Evolutionary conservation across 2,329 filamentous ascomycete species (phyloP).

Genomic region (Monilinia fructicola): DNA sequence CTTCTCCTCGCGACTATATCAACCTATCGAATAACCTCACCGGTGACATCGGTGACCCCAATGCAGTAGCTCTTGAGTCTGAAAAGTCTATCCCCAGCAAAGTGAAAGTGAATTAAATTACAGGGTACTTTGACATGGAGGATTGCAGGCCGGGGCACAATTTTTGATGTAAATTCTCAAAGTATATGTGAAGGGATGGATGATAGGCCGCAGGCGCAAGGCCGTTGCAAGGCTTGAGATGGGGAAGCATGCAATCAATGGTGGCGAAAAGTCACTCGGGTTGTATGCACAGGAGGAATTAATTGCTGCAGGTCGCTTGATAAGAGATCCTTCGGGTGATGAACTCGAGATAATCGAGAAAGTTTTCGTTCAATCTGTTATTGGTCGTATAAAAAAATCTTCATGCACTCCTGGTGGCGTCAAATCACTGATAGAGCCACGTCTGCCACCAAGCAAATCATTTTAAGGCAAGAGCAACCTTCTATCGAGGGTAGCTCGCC

Average conservation of each 20-base stretch:
- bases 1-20: not conserved
- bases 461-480: not conserved
- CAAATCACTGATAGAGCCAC: not conserved
- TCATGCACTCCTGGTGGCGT: not conserved
- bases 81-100: not conserved
- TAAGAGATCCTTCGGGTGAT: not conserved
- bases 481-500: not conserved
- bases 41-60: not conserved
- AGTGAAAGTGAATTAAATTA: not conserved
- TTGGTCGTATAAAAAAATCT: not conserved
- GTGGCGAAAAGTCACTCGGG: constrained; percentile 12
- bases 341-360: not conserved
- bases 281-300: not conserved
- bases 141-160: not conserved
- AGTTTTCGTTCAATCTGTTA: no score
- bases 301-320: not conserved
- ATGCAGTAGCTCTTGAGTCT: not conserved
- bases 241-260: constrained; percentile 2
- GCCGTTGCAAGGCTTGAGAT: not conserved
- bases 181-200: not conserved
- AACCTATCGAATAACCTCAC: not conserved
- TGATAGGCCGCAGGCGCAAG: not conserved
- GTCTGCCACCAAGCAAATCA: constrained; percentile 1
- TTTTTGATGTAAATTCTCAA: not conserved
- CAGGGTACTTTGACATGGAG: not conserved